These are phyloP conservation scores for Arthroderma sp. DNA, from an alignment of 2,329 filamentous ascomycete genomes.

Conservation along the genomic window DNA sequence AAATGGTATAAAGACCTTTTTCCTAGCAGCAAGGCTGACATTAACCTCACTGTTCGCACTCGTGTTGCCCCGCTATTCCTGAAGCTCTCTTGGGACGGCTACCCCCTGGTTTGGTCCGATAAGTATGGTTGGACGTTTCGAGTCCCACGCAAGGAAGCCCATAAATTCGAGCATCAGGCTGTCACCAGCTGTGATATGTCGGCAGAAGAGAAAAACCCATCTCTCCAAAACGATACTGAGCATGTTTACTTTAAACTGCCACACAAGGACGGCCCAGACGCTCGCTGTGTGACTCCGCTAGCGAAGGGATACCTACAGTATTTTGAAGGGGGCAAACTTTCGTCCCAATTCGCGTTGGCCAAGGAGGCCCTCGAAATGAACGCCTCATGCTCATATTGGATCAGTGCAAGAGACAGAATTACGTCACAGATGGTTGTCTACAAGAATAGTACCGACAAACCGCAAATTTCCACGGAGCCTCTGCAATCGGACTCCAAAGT, in stretches of 20 bases:
- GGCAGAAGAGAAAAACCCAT: conserved; percentile 52
- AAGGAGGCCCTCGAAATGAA: conserved; percentile 98
- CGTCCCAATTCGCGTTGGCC: conserved; percentile 77
- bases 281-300: conserved; percentile 74
- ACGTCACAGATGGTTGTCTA: conserved; percentile 93
- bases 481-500: conserved; percentile 23
- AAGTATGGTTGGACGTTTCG: conserved; percentile 86
- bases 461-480: conserved; percentile 11
- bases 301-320: conserved; percentile 83
- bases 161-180: conserved; percentile 56
- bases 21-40: conserved; percentile 47
- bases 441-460: conserved; percentile 43
- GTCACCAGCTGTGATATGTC: conserved; percentile 63
- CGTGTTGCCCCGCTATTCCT: conserved; percentile 76
- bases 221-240: conserved; percentile 51
- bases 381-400: conserved; percentile 97
- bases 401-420: conserved; percentile 85
- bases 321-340: conserved; percentile 78
- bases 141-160: conserved; percentile 49
- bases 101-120: conserved; percentile 87
- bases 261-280: conserved; percentile 82
- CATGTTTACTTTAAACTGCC: conserved; percentile 82
- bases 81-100: conserved; percentile 73
- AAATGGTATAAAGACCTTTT: conserved; percentile 94
- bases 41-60: conserved; percentile 72